Percentiles rank a stretch among this genome's conserved stretches.
These are phyloP conservation scores for Plasmopara viticola DNA, from an alignment of 352 stramenopile species.

Conservation along the genomic window DNA sequence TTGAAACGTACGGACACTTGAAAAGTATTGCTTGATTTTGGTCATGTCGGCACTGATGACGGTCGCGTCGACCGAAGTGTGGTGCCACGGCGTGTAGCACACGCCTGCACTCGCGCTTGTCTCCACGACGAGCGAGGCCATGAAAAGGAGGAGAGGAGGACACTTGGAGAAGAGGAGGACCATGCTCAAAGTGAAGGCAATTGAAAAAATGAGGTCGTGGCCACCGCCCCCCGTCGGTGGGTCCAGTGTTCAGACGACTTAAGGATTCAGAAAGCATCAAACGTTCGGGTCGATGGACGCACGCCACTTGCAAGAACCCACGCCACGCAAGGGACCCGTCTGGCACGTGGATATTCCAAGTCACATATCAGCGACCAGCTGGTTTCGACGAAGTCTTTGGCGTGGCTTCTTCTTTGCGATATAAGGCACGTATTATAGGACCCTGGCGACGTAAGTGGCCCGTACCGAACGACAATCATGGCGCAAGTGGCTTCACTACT, in stretches of 20 bases:
- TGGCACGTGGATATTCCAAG: no score
- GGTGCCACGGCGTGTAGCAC: conserved; percentile 70
- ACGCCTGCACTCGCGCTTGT: conserved; percentile 25
- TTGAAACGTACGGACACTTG: conserved; percentile 64
- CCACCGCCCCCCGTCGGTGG: not conserved
- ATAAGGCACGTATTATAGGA: no score
- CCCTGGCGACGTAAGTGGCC: no score
- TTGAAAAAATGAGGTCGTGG: not conserved
- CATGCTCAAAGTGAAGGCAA: not conserved
- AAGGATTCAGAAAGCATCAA: not conserved
- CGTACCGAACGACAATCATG: no score
- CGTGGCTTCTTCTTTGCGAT: no score
- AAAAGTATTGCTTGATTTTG: conserved; percentile 44
- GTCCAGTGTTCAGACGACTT: not conserved
- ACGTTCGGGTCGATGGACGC: not conserved
- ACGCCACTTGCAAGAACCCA: not conserved
- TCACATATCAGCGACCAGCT: not conserved
- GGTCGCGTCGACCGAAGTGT: conserved; percentile 28
- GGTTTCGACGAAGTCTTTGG: not conserved
- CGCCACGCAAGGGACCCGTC: not conserved
- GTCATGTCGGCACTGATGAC: conserved; percentile 34
- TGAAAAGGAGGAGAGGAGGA: conserved; percentile 5
- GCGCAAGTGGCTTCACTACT: no score
- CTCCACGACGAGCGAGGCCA: conserved; percentile 9
- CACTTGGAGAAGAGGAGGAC: conserved; percentile 9